Percentiles rank a stretch among this genome's conserved stretches.
These are phyloP conservation scores for Xylariaceae sp. DNA, from an alignment of 2,329 filamentous ascomycete species.

Conservation along the genomic window DNA sequence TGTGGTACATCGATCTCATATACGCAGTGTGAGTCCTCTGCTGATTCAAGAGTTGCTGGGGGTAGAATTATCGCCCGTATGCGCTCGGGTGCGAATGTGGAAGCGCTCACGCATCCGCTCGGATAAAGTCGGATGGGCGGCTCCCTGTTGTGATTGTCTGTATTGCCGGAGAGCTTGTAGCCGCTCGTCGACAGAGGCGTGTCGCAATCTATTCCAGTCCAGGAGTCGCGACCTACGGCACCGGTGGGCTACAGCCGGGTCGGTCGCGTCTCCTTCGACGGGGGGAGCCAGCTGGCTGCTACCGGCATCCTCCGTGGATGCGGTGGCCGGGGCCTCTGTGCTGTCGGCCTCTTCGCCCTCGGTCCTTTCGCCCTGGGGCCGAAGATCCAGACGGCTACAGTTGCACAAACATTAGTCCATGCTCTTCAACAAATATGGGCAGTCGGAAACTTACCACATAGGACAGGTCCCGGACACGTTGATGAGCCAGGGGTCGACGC, in stretches of 20 bases:
- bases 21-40: too few species aligned
- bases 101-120: slow-evolving; percentile 46
- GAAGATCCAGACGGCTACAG: slow-evolving; percentile 47
- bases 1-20: too few species aligned
- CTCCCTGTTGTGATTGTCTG: slow-evolving; percentile 33
- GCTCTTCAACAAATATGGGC: background rate
- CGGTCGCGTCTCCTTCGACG: slow-evolving; percentile 25
- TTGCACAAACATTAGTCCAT: slow-evolving; percentile 5
- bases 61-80: slow-evolving; percentile 17
- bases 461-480: slow-evolving; percentile 65
- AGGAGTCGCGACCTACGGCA: slow-evolving; percentile 45
- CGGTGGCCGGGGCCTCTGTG: slow-evolving; percentile 1
- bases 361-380: slow-evolving; percentile 28
- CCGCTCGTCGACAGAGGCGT: slow-evolving; percentile 55
- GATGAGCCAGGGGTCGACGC: slow-evolving; percentile 63
- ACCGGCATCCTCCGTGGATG: background rate
- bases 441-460: slow-evolving; percentile 51
- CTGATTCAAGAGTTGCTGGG: background rate
- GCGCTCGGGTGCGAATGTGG: slow-evolving; percentile 41
- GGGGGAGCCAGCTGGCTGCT: slow-evolving; percentile 6
- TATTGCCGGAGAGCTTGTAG: slow-evolving; percentile 50
- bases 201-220: slow-evolving; percentile 48
- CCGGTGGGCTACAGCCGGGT: slow-evolving; percentile 26
- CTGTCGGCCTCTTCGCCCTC: slow-evolving; percentile 6
- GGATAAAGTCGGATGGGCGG: slow-evolving; percentile 35